Conservation (phyloP, 106 monocot genomes). For the Phalaenopsis aphrodite region DNA sequence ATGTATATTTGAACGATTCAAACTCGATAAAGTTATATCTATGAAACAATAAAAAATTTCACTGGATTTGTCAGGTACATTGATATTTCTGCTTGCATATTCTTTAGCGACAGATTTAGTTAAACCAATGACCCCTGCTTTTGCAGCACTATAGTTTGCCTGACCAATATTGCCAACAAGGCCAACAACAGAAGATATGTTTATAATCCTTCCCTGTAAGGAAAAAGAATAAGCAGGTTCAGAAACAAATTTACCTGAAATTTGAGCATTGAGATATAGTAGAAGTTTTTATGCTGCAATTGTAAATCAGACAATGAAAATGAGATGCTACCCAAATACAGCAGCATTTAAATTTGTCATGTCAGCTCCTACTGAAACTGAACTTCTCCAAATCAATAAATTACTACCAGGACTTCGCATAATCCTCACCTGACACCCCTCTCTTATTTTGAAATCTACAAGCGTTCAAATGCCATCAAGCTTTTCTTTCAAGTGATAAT, state of each 20-base stretch:
- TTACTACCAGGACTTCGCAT: too few species aligned
- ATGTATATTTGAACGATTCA: neutral
- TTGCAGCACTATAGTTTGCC: slow-evolving; percentile 92
- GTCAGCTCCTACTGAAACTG: too few species aligned
- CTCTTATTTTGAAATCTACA: too few species aligned
- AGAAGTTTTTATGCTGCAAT: neutral
- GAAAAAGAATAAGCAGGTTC: neutral
- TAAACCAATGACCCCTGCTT: slow-evolving; percentile 86
- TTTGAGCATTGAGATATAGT: neutral
- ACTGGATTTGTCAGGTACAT: slow-evolving; percentile 17
- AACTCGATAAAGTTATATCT: neutral
- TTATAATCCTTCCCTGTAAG: slow-evolving; percentile 74
- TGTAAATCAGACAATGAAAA: neutral
- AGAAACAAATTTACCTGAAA: neutral
- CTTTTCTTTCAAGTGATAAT: too few species aligned
- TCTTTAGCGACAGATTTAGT: slow-evolving; percentile 78
- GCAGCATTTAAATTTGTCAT: too few species aligned
- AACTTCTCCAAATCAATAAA: too few species aligned
- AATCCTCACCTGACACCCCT: too few species aligned
- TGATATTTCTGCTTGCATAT: slow-evolving; percentile 89
- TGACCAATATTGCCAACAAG: slow-evolving; percentile 75
- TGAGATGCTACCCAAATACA: too few species aligned
- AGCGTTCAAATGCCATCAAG: too few species aligned
- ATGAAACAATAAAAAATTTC: neutral
- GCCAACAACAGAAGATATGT: slow-evolving; percentile 83